Percentiles rank a stretch among this genome's conserved stretches.
Evolutionary conservation across 306 rosid genomes (phyloP).

Genomic region (Begonia fuchsioides): DNA sequence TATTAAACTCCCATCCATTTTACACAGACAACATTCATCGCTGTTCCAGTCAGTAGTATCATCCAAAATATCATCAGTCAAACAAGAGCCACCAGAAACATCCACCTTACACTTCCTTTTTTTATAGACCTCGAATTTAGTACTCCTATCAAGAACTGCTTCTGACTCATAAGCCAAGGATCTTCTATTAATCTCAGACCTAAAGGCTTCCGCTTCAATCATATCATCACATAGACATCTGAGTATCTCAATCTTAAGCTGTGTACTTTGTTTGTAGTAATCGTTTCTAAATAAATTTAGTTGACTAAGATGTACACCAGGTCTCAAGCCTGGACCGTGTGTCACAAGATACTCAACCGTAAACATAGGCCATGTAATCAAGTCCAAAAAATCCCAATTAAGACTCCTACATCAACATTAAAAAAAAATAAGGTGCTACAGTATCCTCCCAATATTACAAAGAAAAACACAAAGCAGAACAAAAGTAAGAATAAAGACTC

Average conservation of each 20-base stretch:
- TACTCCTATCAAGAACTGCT: constrained; percentile 43
- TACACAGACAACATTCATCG: constrained; percentile 94
- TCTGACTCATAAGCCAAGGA: constrained; percentile 53
- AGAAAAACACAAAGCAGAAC: not conserved
- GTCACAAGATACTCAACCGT: constrained; percentile 76
- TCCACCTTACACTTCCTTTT: constrained; percentile 44
- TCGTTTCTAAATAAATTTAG: constrained; percentile 40
- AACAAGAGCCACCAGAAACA: constrained; percentile 33
- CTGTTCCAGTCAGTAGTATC: constrained; percentile 69
- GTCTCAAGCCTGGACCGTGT: constrained; percentile 50
- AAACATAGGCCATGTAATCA: constrained; percentile 86
- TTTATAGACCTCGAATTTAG: constrained; percentile 38
- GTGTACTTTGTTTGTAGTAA: constrained; percentile 59
- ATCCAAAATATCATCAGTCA: constrained; percentile 41
- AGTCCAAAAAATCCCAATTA: constrained; percentile 90
- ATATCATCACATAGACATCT: constrained; percentile 77
- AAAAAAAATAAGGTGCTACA: constrained; percentile 8
- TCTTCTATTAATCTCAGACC: constrained; percentile 83
- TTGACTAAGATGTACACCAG: constrained; percentile 36
- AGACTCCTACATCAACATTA: constrained; percentile 53
- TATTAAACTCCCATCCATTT: constrained; percentile 93
- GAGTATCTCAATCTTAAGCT: constrained; percentile 66
- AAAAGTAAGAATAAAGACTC: constrained; percentile 13
- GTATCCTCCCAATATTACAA: constrained; percentile 1
- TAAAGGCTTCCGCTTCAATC: constrained; percentile 80